phyloP scores from a whole-genome alignment of 208 protist genomes.

The Trypanosoma grayi region DNA sequence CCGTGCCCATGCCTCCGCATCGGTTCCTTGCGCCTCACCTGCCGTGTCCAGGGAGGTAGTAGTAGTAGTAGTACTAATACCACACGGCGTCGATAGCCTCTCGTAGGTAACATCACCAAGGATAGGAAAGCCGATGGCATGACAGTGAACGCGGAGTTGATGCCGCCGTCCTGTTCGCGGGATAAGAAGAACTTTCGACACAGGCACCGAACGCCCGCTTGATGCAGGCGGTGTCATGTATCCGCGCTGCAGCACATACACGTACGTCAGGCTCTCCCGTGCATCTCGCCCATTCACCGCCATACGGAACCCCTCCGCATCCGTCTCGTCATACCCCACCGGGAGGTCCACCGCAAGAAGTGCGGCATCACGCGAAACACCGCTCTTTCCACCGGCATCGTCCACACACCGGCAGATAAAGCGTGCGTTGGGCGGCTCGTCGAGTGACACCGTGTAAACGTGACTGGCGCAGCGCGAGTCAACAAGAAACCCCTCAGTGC shows the following conservation, averaged over 20 bases:
- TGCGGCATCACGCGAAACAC: not conserved
- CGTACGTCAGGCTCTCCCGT: slow-evolving; percentile 25
- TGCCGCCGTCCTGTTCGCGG: slow-evolving; percentile 81
- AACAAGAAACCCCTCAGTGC: not conserved
- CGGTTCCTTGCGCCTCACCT: no score
- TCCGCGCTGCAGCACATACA: slow-evolving; percentile 32
- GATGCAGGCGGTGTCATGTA: slow-evolving; percentile 8
- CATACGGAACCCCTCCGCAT: slow-evolving; percentile 64
- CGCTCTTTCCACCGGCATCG: not conserved
- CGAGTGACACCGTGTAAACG: slow-evolving; percentile 10
- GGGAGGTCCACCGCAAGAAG: slow-evolving; percentile 35
- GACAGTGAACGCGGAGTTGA: slow-evolving; percentile 87
- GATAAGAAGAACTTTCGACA: slow-evolving; percentile 54
- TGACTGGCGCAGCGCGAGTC: not conserved
- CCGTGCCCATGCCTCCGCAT: slow-evolving; percentile 26
- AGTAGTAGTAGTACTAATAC: no score
- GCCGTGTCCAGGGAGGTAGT: no score
- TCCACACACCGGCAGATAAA: slow-evolving; percentile 11
- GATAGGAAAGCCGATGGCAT: slow-evolving; percentile 78
- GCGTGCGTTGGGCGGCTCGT: slow-evolving; percentile 6
- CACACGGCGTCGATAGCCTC: not conserved
- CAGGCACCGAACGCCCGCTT: slow-evolving; percentile 17
- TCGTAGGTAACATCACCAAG: slow-evolving; percentile 78
- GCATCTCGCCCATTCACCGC: slow-evolving; percentile 27
- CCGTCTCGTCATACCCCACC: slow-evolving; percentile 47